A percentile compares a stretch with the other conserved stretches of the same genome.
Conservation (phyloP, 2,329 filamentous ascomycete genomes). For the Chaetothyriales sp. region DNA sequence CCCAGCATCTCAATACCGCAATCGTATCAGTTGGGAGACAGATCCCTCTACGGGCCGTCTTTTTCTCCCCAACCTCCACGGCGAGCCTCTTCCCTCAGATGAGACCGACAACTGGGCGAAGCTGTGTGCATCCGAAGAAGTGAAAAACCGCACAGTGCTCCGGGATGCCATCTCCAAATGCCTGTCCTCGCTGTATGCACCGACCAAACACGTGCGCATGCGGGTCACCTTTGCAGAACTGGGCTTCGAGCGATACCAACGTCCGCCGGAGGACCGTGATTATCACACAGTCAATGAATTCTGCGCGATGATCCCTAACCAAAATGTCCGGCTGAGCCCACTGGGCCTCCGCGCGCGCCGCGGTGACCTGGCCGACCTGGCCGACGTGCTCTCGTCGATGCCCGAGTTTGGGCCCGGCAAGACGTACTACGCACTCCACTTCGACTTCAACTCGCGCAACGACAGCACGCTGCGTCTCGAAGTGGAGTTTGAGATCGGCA, state of each 20-base stretch:
- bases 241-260: conserved; percentile 25
- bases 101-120: conserved; percentile 17
- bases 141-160: conserved; percentile 22
- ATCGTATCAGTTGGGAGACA: conserved; percentile 10
- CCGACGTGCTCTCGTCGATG: conserved; percentile 19
- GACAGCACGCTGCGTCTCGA: conserved; percentile 26
- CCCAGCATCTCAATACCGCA: conserved; percentile 8
- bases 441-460: conserved; percentile 26
- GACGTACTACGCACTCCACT: conserved; percentile 27
- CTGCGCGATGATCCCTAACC: conserved; percentile 26
- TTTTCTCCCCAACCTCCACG: conserved; percentile 16
- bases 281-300: conserved; percentile 28
- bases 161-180: conserved; percentile 22
- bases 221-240: conserved; percentile 31
- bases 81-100: conserved; percentile 8
- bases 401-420: conserved; percentile 18
- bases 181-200: conserved; percentile 22
- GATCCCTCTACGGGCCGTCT: conserved; percentile 5
- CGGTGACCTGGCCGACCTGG: conserved; percentile 17
- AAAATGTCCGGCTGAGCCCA: conserved; percentile 22
- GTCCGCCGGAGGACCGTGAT: conserved; percentile 17
- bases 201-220: conserved; percentile 28
- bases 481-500: conserved; percentile 14
- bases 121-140: conserved; percentile 15
- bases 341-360: conserved; percentile 6